Conservation (phyloP, 148 eudicot species). For the Camellia lanceoleosa region DNA sequence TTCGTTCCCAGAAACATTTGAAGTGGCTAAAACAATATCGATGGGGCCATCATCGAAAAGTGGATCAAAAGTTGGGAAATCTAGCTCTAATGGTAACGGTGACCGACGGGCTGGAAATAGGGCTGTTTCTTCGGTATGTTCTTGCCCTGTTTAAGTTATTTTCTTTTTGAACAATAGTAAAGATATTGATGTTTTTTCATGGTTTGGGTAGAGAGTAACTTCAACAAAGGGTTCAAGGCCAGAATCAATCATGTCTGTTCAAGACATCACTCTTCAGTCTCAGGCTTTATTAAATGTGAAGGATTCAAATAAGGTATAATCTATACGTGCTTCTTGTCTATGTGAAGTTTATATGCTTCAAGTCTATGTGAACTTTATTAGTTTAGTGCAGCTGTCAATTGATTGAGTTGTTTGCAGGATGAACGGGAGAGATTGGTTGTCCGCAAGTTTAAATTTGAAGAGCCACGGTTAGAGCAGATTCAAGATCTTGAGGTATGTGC, state of each 20-base stretch:
- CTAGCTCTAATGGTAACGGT: constrained; percentile 45
- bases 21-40: constrained; percentile 43
- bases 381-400: constrained; percentile 16
- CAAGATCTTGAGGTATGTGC: constrained; percentile 92
- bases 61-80: constrained; percentile 53
- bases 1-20: constrained; percentile 51
- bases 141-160: constrained; percentile 8
- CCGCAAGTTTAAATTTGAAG: constrained; percentile 94
- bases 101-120: constrained; percentile 72
- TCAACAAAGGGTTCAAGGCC: constrained; percentile 65
- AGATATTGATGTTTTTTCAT: constrained; percentile 8
- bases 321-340: neutral
- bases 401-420: constrained; percentile 46
- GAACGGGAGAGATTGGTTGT: constrained; percentile 92
- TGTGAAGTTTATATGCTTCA: neutral
- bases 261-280: constrained; percentile 78
- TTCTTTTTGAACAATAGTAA: neutral
- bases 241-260: constrained; percentile 73
- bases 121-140: constrained; percentile 65
- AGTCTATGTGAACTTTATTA: neutral
- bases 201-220: constrained; percentile 49
- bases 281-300: constrained; percentile 76
- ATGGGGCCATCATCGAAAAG: constrained; percentile 44
- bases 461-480: constrained; percentile 87
- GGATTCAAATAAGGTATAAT: constrained; percentile 87